Base-by-base conservation (phyloP, 768 basidiomycete genomes). In the Boletus insuetus region DNA sequence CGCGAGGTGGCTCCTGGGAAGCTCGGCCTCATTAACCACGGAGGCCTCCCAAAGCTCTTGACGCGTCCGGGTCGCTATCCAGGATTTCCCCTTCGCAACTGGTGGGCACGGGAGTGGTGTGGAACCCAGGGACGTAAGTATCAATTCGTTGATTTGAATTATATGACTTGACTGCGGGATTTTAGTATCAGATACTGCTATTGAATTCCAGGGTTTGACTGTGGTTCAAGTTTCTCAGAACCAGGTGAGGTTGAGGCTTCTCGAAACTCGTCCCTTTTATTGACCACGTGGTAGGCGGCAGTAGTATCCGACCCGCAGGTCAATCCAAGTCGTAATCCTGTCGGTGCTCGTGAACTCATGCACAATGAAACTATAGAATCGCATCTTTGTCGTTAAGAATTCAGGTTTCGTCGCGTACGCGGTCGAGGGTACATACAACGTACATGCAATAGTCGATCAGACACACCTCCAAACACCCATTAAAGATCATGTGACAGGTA, bases 171-270 rank as follows among this genome's bases (percentile, higher is more conserved):
- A 60, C 49, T 37, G 9, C 6, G 9, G 53, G 49, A 32, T 26
- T 51, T 35, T 43, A 90, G 88, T 91, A 43, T 90, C 89, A 12
- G 90, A 92, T 61, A 86, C 90, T 2, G 87, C 89, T 22, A 85
- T 92, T 45, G 83, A 86, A 58, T 91, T 91, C 68, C 79, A 84
- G 46, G 91, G 91, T 47, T 73, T 93, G 56, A 90, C 87, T 0
- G 78, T 89, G n/a, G 89, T 93, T 0, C 91, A 93, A 64, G 91
- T 92, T 20, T 88, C 88, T 1, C 91, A 92, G 75, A 93, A 93
- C 64, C 84, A 86, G 64, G 87, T 72, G 45, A 51, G 56, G 55
- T 49, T 22, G 14, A 12, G 3, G 0, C 29, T 50, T 55, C 40
- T 13, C 8, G 9, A 42, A 43, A 38, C 13, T 47, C 24, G 34